Base-by-base conservation (phyloP, 163 green algal genomes). In the Scenedesmus sp. region DNA sequence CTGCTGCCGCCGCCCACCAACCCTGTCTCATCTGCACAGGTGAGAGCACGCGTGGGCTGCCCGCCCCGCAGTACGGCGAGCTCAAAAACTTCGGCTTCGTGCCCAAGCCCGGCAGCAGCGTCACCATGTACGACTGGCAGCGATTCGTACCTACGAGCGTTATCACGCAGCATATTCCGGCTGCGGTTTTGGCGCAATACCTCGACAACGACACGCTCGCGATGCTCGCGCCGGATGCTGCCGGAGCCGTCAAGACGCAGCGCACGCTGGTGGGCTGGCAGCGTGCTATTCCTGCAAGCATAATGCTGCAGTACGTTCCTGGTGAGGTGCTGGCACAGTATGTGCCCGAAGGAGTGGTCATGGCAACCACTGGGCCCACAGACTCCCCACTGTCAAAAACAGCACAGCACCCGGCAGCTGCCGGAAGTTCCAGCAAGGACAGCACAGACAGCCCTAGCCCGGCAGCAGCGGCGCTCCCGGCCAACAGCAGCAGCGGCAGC, bases 71-170 rank as follows among this genome's bases (percentile, higher is more conserved):
- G 54, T 92, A 92, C 83, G 88, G 88, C 52, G 88, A 92, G 88
- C 81, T 92, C 15, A 92, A 92, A 64, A 88, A 92, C 88, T 92
- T 92, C 76, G 88, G 81, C 55, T 88, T 60, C 70, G 88, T 84
- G 26, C 88, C 88, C 9, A 92, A 92, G 66, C 88, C 88, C 52
- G 88, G 88, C 81, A 84, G 10, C 13, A 84, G 7, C 4, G 18
- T 92, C 10, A 55, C 85, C 23, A 88, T 92, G 88, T 46, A 26
- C 4, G 88, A 88, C 54, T 92, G 88, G 88, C 88, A 92, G 59
- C 55, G 57, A n/a, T 92, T 62, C 23, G 52, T 92, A 4, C 88
- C 88, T 16, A 87, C 60, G 10, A 73, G 26, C 26, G 54, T 92
- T 1, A 23, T 92, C 16, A 18, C 62, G 8, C 7, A 34, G 18